A percentile compares a stretch with the other conserved stretches of the same genome.
phyloP scores from a whole-genome alignment of 2,329 filamentous ascomycete genomes.

The Alternaria viburni region DNA sequence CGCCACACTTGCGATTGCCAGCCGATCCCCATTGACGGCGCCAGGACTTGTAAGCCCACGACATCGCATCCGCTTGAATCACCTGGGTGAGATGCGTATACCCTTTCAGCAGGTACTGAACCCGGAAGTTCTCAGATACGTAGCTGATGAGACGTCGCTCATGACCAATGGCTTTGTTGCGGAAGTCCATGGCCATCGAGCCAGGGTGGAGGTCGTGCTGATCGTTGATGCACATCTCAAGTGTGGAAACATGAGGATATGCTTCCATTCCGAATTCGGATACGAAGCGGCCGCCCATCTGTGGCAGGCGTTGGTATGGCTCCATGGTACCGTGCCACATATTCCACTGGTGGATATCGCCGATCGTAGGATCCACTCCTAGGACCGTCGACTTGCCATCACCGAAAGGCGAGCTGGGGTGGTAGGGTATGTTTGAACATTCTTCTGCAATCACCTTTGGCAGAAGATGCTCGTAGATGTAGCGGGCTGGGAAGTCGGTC shows the following conservation, averaged over 20 bases:
- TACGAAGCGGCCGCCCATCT: conserved; percentile 86
- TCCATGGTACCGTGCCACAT: conserved; percentile 95
- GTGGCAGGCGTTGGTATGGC: conserved; percentile 82
- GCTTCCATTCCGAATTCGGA: conserved; percentile 96
- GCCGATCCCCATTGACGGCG: conserved; percentile 76
- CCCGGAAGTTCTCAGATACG: conserved; percentile 84
- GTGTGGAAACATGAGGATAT: conserved; percentile 82
- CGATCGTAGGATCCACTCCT: conserved; percentile 69
- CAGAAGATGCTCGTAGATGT: conserved; percentile 85
- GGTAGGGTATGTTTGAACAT: conserved; percentile 70
- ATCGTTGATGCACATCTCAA: conserved; percentile 73
- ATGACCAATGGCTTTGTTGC: conserved; percentile 93
- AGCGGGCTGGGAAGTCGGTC: conserved; percentile 86
- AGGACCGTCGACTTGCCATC: conserved; percentile 67
- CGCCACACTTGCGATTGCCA: conserved; percentile 68
- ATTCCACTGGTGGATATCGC: conserved; percentile 96
- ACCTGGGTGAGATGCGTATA: conserved; percentile 63
- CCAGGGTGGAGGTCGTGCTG: conserved; percentile 69
- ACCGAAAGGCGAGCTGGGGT: conserved; percentile 85
- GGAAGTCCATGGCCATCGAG: conserved; percentile 90
- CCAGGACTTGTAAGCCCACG: conserved; percentile 68
- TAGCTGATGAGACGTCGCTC: conserved; percentile 86
- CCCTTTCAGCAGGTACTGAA: conserved; percentile 58
- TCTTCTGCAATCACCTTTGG: conserved; percentile 72
- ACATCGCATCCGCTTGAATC: conserved; percentile 65